Base-by-base conservation (phyloP, 176 grass and related monocot species). In the Cenchrus americanus region DNA sequence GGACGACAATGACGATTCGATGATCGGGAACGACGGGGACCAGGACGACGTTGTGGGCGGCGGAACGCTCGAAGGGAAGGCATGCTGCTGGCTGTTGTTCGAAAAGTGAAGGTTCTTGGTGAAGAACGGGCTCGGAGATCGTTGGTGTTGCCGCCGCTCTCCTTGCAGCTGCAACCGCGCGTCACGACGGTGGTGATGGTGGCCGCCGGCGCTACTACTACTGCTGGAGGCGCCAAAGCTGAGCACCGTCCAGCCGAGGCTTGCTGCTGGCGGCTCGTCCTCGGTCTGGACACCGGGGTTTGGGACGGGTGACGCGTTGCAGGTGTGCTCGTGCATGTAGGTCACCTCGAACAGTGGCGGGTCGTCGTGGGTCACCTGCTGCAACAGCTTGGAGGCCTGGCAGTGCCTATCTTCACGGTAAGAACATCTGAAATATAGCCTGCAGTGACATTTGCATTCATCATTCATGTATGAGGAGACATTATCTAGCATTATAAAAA, bases 401-500 rank as follows among this genome's bases (percentile, higher is more conserved):
- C 91, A 93, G 4, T 84, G 64, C 43, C 52, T 83, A 21, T 90
- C 77, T 32, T 73, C 85, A 24, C 87, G 88, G 78, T 90, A 93
- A 70, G 85, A 87, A 46, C 91, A 93, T 75, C 87, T 85, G 77
- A 87, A 93, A 62, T 86, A 90, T 69, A 86, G 22, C 75, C 87
- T 87, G 59, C 34, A 54, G 11, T 73, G 5, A 51, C 57, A 54
- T 6, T 32, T 8, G 53, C 42, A 43, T 4, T 43, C 7, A 43
- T 27, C 37, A 55, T 21, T 1, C 27, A 65, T 34, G 50, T 4
- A 17, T 52, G 5, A 27, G 27, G 27, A 27, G 27, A 27, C 27
- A 27, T 27, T 27, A 27, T 27, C 27, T 27, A 27, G 27, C 27
- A 27, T 0, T 1, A 27, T 27, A 27, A 27, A 27, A 27, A 27